Conservation (phyloP, 371 early-diverging fungal species). For the Zancudomyces culisetae region DNA sequence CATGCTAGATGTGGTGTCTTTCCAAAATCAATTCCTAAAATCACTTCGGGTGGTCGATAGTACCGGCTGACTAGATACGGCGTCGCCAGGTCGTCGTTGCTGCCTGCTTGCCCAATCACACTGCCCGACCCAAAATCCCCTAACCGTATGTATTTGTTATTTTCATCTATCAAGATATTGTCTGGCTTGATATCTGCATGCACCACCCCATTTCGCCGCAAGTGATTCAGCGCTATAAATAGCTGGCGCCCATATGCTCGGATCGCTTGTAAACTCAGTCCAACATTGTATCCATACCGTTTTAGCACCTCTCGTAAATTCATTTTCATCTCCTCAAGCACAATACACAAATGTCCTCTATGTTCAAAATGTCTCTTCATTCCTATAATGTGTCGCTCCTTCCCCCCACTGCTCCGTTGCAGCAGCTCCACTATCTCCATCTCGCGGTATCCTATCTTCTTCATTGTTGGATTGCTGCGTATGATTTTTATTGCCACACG, state of each 20-base stretch:
- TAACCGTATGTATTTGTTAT: constrained; percentile 61
- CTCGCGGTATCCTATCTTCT: constrained; percentile 83
- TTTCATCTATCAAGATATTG: constrained; percentile 77
- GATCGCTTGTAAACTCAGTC: constrained; percentile 81
- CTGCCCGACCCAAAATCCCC: constrained; percentile 89
- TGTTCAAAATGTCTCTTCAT: constrained; percentile 72
- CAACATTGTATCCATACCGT: constrained; percentile 80
- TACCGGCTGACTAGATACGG: constrained; percentile 93
- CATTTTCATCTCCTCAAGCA: constrained; percentile 72
- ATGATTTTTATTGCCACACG: constrained; percentile 94
- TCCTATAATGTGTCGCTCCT: constrained; percentile 71
- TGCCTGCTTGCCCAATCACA: background rate
- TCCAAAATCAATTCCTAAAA: constrained; percentile 65
- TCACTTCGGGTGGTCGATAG: constrained; percentile 98
- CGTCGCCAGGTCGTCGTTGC: constrained; percentile 68
- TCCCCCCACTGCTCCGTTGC: constrained; percentile 60
- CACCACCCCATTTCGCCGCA: constrained; percentile 64
- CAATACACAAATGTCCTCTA: constrained; percentile 76
- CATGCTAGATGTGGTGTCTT: constrained; percentile 32
- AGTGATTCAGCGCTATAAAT: constrained; percentile 60
- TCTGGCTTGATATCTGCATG: constrained; percentile 98
- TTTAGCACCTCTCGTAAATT: constrained; percentile 83
- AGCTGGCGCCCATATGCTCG: constrained; percentile 81
- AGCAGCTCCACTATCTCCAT: constrained; percentile 65
- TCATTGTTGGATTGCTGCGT: constrained; percentile 87